These are phyloP conservation scores for Heteromeles arbutifolia DNA, from an alignment of 306 rosid species.

Conservation along the genomic window DNA sequence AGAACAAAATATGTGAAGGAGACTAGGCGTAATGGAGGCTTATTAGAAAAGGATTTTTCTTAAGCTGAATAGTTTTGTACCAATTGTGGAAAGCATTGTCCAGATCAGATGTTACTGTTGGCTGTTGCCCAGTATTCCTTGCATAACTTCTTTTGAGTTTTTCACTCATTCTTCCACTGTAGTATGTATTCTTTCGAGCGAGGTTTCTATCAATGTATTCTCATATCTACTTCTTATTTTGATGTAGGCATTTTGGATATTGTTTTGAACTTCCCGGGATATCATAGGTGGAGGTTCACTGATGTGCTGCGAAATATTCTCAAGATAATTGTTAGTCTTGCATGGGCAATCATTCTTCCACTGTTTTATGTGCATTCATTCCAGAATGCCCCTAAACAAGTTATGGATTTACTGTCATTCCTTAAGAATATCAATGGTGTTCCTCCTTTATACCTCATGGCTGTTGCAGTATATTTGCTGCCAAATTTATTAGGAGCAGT, in stretches of 20 bases:
- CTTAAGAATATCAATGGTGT: conserved; percentile 42
- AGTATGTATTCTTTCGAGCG: background rate
- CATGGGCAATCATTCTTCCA: conserved; percentile 79
- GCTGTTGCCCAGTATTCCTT: background rate
- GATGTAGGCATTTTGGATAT: conserved; percentile 74
- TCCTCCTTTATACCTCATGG: conserved; percentile 67
- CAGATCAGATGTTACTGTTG: background rate
- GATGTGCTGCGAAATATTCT: conserved; percentile 69
- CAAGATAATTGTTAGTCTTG: conserved; percentile 68
- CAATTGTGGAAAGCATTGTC: background rate
- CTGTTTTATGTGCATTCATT: conserved; percentile 58
- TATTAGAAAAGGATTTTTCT: background rate
- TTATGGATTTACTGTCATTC: conserved; percentile 47
- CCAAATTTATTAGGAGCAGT: conserved; percentile 69
- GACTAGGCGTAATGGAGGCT: background rate
- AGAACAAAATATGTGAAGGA: background rate
- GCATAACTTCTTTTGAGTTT: background rate
- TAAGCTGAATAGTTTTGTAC: background rate
- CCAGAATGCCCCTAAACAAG: conserved; percentile 20
- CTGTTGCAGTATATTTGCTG: conserved; percentile 69
- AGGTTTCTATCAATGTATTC: background rate
- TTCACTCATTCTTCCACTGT: background rate
- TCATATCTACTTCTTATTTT: conserved; percentile 18
- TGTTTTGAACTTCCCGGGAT: conserved; percentile 78
- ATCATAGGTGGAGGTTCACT: conserved; percentile 75